Conservation (phyloP, 1,284 basidiomycete species). For the Rhodotorula sp. region DNA sequence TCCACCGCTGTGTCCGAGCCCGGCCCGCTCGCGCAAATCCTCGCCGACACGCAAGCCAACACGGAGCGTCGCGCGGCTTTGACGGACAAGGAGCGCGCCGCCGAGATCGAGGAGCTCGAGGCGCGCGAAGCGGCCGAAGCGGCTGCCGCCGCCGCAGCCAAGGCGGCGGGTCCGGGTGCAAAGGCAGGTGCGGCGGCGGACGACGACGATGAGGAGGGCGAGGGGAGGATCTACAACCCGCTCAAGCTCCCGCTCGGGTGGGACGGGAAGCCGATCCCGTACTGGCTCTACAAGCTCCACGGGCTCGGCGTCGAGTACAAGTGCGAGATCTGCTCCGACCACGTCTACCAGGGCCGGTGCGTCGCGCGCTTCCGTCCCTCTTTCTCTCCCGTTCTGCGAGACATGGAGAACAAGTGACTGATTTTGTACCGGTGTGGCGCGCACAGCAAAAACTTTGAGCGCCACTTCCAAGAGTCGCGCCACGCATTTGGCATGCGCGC, state of each 20-base stretch:
- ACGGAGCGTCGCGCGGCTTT: constrained; percentile 94
- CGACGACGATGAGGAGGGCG: constrained; percentile 85
- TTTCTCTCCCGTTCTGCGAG: neutral
- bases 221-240: constrained; percentile 95
- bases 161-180: constrained; percentile 37
- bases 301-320: constrained; percentile 95
- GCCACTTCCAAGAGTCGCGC: constrained; percentile 90
- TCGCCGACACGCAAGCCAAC: constrained; percentile 84
- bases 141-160: constrained; percentile 57
- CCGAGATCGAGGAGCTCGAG: constrained; percentile 71
- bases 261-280: constrained; percentile 98
- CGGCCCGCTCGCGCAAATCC: constrained; percentile 64
- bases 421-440: too few relatives aligned
- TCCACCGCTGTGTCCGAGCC: neutral
- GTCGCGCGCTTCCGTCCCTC: constrained; percentile 37
- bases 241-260: constrained; percentile 95
- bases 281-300: constrained; percentile 98
- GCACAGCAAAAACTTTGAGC: constrained; percentile 84
- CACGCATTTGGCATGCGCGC: constrained; percentile 99
- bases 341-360: constrained; percentile 89
- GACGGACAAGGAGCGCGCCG: constrained; percentile 92
- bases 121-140: constrained; percentile 57
- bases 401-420: too few relatives aligned
- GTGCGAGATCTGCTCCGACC: constrained; percentile 97
- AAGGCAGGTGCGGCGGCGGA: constrained; percentile 52